Evolutionary conservation across 768 basidiomycete species (phyloP).

Genomic region (Calocera cornea): DNA sequence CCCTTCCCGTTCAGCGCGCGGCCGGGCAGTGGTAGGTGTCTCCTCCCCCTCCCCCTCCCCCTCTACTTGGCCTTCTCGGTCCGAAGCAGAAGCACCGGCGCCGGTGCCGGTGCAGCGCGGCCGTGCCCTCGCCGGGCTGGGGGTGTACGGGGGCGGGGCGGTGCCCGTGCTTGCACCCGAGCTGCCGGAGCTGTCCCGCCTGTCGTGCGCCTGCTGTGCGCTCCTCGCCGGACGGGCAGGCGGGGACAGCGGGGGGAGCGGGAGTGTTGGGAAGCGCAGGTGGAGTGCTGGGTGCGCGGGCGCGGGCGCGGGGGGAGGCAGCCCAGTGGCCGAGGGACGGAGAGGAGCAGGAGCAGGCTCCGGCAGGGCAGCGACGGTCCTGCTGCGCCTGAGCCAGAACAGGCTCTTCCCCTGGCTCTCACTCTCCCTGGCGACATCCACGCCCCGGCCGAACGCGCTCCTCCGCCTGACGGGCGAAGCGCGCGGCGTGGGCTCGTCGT

Average conservation of each 20-base stretch:
- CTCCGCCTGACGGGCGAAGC: neutral
- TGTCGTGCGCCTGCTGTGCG: no score
- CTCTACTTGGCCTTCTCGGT: no score
- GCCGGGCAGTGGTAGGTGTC: no score
- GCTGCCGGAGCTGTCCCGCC: no score
- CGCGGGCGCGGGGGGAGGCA: neutral
- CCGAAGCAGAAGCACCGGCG: no score
- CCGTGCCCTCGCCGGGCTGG: conserved; percentile 32
- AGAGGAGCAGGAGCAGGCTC: neutral
- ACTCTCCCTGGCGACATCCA: neutral
- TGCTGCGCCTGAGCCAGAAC: neutral
- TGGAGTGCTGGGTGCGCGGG: no score
- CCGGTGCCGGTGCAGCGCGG: conserved; percentile 54
- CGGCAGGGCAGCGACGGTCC: neutral
- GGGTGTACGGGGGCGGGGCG: neutral
- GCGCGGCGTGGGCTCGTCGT: neutral
- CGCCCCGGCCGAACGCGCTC: neutral
- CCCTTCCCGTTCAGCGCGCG: no score
- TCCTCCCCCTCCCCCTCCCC: no score
- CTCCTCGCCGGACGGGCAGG: no score
- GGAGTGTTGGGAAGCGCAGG: no score
- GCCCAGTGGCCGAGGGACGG: neutral
- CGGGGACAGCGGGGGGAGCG: no score
- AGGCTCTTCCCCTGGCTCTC: neutral
- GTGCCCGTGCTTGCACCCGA: neutral